These are phyloP conservation scores for maize (Zea mays) DNA, from an alignment of 176 grass and related monocot genomes.

Conservation along the genomic window DNA sequence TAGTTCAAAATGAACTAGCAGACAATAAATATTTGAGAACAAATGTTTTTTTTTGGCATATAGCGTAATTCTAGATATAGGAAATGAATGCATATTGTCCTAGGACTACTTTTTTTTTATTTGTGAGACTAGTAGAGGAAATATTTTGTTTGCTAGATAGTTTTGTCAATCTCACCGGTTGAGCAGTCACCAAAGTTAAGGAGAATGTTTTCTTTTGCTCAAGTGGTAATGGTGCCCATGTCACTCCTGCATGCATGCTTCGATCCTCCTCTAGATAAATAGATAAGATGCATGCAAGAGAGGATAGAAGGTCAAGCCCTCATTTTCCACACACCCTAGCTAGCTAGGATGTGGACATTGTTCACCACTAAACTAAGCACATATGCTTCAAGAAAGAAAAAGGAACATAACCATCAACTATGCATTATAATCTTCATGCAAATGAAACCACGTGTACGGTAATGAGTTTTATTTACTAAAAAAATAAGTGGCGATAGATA, in stretches of 20 bases:
- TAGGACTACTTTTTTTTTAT: neutral
- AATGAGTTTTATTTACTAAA: neutral
- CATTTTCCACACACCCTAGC: conserved; percentile 24
- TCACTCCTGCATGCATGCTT: neutral
- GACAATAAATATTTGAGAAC: no score
- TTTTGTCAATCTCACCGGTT: neutral
- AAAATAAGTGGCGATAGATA: neutral
- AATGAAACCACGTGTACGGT: neutral
- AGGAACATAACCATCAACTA: neutral
- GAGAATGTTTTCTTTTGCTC: neutral
- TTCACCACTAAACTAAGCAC: neutral
- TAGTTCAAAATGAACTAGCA: no score
- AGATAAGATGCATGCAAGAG: neutral
- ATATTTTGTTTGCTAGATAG: neutral
- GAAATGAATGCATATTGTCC: no score
- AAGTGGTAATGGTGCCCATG: neutral
- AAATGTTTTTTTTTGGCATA: neutral
- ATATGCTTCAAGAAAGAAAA: neutral
- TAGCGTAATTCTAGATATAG: neutral
- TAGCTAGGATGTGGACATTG: neutral
- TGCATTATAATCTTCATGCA: neutral
- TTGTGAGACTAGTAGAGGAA: neutral
- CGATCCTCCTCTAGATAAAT: neutral
- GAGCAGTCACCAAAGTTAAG: neutral
- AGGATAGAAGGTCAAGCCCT: neutral